Conservation (phyloP, 1,284 basidiomycete species). For the Trametes polyzona region DNA sequence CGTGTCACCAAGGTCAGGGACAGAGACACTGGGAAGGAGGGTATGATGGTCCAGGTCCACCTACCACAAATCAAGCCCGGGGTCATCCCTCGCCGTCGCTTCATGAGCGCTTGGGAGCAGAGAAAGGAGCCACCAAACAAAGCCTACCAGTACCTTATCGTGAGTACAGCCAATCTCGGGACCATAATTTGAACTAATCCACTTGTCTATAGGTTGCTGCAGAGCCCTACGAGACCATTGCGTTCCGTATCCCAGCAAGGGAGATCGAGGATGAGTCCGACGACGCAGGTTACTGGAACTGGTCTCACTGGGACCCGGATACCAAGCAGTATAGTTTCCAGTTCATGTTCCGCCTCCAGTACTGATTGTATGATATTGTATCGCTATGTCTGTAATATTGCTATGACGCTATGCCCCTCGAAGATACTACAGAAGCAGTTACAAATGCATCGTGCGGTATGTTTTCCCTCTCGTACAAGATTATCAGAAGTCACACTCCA, state of each 20-base stretch:
- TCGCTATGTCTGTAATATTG: constrained; percentile 6
- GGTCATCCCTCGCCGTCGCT: constrained; percentile 85
- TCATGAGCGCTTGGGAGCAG: constrained; percentile 99
- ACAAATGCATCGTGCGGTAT: neutral
- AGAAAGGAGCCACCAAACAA: constrained; percentile 94
- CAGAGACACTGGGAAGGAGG: constrained; percentile 78
- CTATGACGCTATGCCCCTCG: neutral
- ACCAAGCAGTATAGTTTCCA: constrained; percentile 96
- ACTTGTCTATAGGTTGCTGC: constrained; percentile 81
- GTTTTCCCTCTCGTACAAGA: too few relatives aligned
- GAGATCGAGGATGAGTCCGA: constrained; percentile 95
- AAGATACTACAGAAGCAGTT: too few relatives aligned
- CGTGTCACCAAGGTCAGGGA: constrained; percentile 90
- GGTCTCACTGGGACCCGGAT: constrained; percentile 97
- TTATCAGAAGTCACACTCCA: constrained; percentile 40
- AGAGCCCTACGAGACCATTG: constrained; percentile 98
- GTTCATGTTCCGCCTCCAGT: constrained; percentile 83
- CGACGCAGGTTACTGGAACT: constrained; percentile 89
- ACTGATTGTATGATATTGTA: constrained; percentile 42
- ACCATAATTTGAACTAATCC: neutral
- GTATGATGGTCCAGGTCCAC: constrained; percentile 96
- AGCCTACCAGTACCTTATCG: constrained; percentile 96
- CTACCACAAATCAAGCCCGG: constrained; percentile 92
- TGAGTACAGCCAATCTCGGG: constrained; percentile 46
- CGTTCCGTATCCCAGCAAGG: constrained; percentile 96